Conservation (phyloP, 257 asterid genomes). For the Solanum piurae region DNA sequence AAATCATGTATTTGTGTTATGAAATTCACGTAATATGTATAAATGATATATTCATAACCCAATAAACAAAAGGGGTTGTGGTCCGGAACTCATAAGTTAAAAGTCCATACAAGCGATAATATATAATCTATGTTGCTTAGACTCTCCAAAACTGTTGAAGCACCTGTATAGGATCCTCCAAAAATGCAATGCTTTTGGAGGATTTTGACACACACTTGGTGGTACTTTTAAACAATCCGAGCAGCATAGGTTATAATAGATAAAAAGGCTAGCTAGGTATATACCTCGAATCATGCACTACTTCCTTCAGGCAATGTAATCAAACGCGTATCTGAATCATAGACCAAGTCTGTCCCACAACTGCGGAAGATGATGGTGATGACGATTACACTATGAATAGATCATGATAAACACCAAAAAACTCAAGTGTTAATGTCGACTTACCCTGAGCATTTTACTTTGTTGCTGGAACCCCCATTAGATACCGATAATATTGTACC, state of each 20-base stretch:
- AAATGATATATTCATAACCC: neutral
- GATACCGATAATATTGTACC: constrained; percentile 84
- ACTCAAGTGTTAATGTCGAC: neutral
- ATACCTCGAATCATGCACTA: constrained; percentile 25
- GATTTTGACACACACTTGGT: neutral
- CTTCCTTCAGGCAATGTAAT: constrained; percentile 42
- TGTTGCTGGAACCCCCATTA: constrained; percentile 72
- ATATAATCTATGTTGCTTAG: neutral
- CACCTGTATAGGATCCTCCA: neutral
- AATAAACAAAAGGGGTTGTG: neutral
- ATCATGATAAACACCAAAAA: neutral
- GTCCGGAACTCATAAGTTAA: neutral
- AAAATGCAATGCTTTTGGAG: neutral
- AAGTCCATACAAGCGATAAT: neutral
- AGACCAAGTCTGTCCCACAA: constrained; percentile 26
- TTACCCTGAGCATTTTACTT: constrained; percentile 65
- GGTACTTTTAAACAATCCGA: neutral
- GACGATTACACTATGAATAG: neutral
- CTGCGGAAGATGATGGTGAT: neutral
- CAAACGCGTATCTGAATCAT: constrained; percentile 29
- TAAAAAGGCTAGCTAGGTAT: neutral
- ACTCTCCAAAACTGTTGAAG: neutral
- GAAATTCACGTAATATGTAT: neutral
- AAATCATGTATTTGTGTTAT: neutral
- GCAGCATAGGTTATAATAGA: neutral